Base-by-base conservation (phyloP, 192 early-diverging fungal species). In the Entomortierella beljakovae region DNA sequence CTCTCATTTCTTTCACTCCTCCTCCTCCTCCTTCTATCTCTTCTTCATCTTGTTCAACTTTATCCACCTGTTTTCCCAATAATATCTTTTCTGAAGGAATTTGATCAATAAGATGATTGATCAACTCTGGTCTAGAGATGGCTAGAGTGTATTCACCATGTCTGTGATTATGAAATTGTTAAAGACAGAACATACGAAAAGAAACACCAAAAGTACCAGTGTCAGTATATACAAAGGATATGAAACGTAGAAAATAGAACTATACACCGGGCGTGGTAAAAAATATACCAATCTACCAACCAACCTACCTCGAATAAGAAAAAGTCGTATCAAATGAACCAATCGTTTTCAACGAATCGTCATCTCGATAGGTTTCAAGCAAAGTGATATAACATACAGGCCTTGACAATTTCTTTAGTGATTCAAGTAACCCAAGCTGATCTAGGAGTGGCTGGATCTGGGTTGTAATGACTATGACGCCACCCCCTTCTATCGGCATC, bases 81-180 rank as follows among this genome's bases (percentile, higher is more conserved):
- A 61, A 48, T 9, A 77, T 18, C 34, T 77, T 77, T 13, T 52
- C 37, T 0, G 28, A 13, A 15, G 74, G 74, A 50, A 77, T 42
- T 13, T 57, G 59, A 37, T 63, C 65, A 16, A 69, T 55, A 10
- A 77, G 56, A 32, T 46, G 23, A 25, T 77, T 77, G 58, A 69
- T 69, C 2, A 77, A 66, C 29, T 77, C 74, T 31, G 74, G 74
- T 18, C 74, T 28, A 28, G 66, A 69, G 49, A 77, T 77, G 4
- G 48, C 65, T 13, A 61, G 38, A 1, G 59, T 31, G 34, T 77
- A 33, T n/a, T 77, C 68, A 8, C 52, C 61, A 23, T 64, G 52
- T 64, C 74, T 69, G n/a, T 20, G 18, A 38, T 11, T 13, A 40
- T 40, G 37, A 40, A 9, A 13, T 40, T 40, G 13, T 40, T 40